Evolutionary conservation across 768 basidiomycete genomes (phyloP).

Genomic region (Baorangia bicolor): DNA sequence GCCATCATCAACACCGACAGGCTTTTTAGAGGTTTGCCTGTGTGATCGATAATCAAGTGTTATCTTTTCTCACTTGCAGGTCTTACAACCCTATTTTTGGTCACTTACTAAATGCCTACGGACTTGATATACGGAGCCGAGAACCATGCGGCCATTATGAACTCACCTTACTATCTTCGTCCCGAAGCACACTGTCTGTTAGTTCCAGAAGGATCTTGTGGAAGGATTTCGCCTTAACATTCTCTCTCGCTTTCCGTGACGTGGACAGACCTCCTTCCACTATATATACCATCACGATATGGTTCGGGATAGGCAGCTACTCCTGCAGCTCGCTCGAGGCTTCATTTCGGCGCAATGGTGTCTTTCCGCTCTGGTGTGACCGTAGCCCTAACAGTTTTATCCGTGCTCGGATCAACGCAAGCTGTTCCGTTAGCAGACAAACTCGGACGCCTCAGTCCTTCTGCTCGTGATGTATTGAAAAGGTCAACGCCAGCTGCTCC

Average conservation of each 20-base stretch:
- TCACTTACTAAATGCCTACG: background rate
- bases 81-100: background rate
- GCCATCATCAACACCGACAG: background rate
- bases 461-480: conserved; percentile 24
- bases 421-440: conserved; percentile 23
- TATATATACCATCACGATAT: conserved; percentile 18
- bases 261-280: background rate
- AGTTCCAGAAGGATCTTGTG: background rate
- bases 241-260: background rate
- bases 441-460: conserved; percentile 19
- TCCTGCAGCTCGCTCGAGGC: background rate
- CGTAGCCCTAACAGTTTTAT: conserved; percentile 3
- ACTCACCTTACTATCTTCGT: background rate
- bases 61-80: background rate
- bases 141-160: background rate
- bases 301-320: background rate
- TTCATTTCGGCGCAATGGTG: conserved; percentile 13
- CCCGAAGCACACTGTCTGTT: background rate
- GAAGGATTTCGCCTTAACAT: background rate
- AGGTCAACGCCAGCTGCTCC: conserved; percentile 42
- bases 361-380: conserved; percentile 8
- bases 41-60: background rate
- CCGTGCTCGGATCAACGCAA: conserved; percentile 9
- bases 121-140: background rate
- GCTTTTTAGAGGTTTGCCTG: background rate